These are phyloP conservation scores for Imleria badia DNA, from an alignment of 768 basidiomycete species.

Conservation along the genomic window DNA sequence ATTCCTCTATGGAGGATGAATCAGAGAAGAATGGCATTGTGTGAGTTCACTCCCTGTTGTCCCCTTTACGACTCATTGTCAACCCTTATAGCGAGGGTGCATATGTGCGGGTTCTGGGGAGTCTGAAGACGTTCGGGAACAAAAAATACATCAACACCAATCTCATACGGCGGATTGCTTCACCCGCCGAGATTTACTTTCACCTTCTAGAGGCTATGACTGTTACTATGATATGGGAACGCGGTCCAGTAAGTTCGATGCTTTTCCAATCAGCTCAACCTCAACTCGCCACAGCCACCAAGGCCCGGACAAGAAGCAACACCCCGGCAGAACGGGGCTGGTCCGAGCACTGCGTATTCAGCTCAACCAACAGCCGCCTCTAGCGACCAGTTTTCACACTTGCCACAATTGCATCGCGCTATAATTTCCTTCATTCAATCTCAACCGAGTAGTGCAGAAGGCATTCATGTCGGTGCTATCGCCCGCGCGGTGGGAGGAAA, in stretches of 20 bases:
- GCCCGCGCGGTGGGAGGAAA: conserved; percentile 60
- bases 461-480: conserved; percentile 73
- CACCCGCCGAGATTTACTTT: conserved; percentile 78
- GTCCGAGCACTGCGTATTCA: conserved; percentile 44
- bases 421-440: conserved; percentile 65
- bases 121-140: conserved; percentile 75
- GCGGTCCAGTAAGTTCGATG: conserved; percentile 56
- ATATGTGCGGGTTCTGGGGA: conserved; percentile 80
- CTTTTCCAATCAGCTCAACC: background rate
- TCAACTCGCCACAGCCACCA: conserved; percentile 29
- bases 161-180: conserved; percentile 65
- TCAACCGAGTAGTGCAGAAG: conserved; percentile 54
- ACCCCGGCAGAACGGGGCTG: conserved; percentile 9
- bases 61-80: background rate
- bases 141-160: conserved; percentile 82
- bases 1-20: conserved; percentile 58
- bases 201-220: conserved; percentile 77
- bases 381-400: conserved; percentile 50
- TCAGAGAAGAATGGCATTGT: conserved; percentile 47
- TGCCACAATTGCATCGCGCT: conserved; percentile 57
- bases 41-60: conserved; percentile 30
- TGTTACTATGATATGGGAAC: conserved; percentile 62
- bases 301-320: conserved; percentile 28
- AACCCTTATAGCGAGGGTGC: conserved; percentile 55
- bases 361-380: conserved; percentile 31